Percentiles rank a stretch among this genome's conserved stretches.
These are phyloP conservation scores for Cystofilobasidium capitatum DNA, from an alignment of 768 basidiomycete species.

Conservation along the genomic window DNA sequence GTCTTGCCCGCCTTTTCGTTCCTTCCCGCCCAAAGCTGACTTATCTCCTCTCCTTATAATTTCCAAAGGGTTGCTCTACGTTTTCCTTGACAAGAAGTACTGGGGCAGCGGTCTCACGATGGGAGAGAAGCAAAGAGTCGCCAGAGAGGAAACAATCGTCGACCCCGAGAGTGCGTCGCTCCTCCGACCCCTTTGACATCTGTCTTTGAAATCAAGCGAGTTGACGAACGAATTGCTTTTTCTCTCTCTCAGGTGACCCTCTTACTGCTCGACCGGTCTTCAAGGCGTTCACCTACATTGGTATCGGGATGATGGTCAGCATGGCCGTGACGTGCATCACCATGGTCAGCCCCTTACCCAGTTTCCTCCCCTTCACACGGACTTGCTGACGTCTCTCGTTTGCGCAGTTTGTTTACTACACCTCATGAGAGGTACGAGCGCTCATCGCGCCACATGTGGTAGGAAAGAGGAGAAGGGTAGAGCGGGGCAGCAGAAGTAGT, in stretches of 20 bases:
- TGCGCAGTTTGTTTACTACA: too few relatives aligned
- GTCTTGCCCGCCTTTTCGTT: background rate
- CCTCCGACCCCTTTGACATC: too few relatives aligned
- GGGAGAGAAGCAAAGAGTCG: constrained; percentile 4
- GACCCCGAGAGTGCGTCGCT: constrained; percentile 4
- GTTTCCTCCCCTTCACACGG: too few relatives aligned
- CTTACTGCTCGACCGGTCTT: constrained; percentile 5
- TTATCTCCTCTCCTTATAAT: background rate
- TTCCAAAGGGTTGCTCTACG: background rate
- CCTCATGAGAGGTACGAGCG: too few relatives aligned
- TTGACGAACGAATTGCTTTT: background rate
- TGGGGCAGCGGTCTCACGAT: constrained; percentile 17
- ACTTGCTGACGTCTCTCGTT: too few relatives aligned
- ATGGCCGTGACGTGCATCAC: background rate
- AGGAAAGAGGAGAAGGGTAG: too few relatives aligned
- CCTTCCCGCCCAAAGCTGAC: background rate
- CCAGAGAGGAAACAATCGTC: constrained; percentile 7
- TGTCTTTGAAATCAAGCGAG: background rate
- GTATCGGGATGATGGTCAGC: background rate
- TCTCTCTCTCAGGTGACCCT: background rate
- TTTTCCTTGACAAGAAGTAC: background rate
- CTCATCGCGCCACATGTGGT: too few relatives aligned
- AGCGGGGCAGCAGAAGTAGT: too few relatives aligned
- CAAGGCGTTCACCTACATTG: background rate
- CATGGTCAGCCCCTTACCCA: background rate